Evolutionary conservation across 768 basidiomycete genomes (phyloP).

Genomic region (Pulveroboletus sp.): DNA sequence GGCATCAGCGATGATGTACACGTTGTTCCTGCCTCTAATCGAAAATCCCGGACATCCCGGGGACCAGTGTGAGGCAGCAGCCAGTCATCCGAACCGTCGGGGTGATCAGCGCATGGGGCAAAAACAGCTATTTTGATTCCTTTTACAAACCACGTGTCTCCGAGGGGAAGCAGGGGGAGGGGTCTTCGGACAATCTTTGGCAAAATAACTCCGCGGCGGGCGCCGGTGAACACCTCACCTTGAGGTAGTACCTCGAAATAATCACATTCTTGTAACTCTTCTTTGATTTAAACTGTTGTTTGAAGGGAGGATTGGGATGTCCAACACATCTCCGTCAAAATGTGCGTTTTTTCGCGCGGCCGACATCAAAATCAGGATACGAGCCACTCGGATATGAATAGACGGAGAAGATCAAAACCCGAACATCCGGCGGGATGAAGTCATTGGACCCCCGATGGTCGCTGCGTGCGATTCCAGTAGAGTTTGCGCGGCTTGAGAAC

Average conservation of each 20-base stretch:
- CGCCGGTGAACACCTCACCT: constrained; percentile 1
- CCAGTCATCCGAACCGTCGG: not conserved
- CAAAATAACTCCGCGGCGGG: constrained; percentile 12
- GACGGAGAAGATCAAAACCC: not conserved
- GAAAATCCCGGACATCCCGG: constrained; percentile 3
- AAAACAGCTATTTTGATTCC: not conserved
- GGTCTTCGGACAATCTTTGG: too few species aligned
- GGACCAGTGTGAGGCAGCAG: constrained; percentile 3
- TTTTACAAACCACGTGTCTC: not conserved
- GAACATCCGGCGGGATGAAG: not conserved
- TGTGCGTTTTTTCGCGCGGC: constrained; percentile 6
- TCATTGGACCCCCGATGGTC: not conserved
- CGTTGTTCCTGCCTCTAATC: constrained; percentile 10
- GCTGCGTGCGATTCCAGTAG: not conserved
- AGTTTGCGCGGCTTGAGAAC: constrained; percentile 1
- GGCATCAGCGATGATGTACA: constrained; percentile 1
- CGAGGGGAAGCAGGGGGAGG: not conserved
- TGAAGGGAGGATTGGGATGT: not conserved
- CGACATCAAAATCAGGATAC: constrained; percentile 6
- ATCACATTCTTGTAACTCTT: not conserved
- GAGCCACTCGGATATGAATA: constrained; percentile 6
- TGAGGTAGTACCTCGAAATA: not conserved
- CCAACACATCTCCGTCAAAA: too few species aligned
- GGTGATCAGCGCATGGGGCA: constrained; percentile 3
- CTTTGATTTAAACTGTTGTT: not conserved